Percentiles rank a stretch among this genome's conserved stretches.
phyloP scores from a whole-genome alignment of 2,329 filamentous ascomycete genomes.

The Metarhizium robertsii region DNA sequence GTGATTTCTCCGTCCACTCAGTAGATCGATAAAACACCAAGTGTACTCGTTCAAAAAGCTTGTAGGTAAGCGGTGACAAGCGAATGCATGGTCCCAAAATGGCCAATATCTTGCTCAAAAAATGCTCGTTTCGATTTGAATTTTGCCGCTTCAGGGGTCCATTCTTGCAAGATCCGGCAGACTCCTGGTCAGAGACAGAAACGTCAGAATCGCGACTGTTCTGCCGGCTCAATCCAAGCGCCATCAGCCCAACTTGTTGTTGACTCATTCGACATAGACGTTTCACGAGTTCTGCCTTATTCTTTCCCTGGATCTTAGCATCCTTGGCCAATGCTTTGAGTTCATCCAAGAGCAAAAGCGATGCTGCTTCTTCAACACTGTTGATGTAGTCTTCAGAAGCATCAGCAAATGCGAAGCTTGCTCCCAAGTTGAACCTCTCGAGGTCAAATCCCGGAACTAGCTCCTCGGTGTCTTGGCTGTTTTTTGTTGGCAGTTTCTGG shows the following conservation, averaged over 20 bases:
- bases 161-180: constrained; percentile 10
- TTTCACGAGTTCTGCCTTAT: constrained; percentile 69
- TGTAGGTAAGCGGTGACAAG: constrained; percentile 61
- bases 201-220: constrained; percentile 47
- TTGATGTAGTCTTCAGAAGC: constrained; percentile 63
- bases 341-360: constrained; percentile 77
- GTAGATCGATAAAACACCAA: constrained; percentile 93
- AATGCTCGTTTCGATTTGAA: constrained; percentile 63
- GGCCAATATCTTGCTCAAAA: constrained; percentile 65
- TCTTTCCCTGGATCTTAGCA: constrained; percentile 77
- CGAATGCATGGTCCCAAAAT: constrained; percentile 78
- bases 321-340: constrained; percentile 78
- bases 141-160: constrained; percentile 18
- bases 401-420: constrained; percentile 71
- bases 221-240: constrained; percentile 55
- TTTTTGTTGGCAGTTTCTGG: constrained; percentile 41
- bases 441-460: constrained; percentile 22
- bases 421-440: constrained; percentile 37
- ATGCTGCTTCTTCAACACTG: constrained; percentile 73
- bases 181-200: constrained; percentile 32
- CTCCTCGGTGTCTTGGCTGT: constrained; percentile 9
- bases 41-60: constrained; percentile 88
- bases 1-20: constrained; percentile 93
- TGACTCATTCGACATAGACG: constrained; percentile 67
- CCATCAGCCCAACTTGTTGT: constrained; percentile 66